A percentile compares a stretch with the other conserved stretches of the same genome.
Conservation (phyloP, 140 eudicot genomes). For the Stevia rebaudiana region DNA sequence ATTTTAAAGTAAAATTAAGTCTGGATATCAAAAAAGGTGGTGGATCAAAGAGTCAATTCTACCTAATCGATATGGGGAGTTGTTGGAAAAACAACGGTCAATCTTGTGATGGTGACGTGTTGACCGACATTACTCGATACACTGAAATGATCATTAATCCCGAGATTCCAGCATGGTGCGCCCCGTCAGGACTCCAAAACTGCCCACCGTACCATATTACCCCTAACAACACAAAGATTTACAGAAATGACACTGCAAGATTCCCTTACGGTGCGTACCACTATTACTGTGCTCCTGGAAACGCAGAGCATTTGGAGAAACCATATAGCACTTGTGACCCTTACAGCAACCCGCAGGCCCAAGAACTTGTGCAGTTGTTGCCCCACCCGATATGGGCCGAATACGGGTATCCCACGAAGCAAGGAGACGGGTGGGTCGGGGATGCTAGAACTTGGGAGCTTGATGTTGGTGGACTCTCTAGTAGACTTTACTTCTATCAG, state of each 20-base stretch:
- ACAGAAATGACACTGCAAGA: constrained; percentile 53
- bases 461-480: constrained; percentile 63
- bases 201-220: constrained; percentile 88
- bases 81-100: constrained; percentile 96
- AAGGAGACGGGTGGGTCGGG: constrained; percentile 77
- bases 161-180: constrained; percentile 67
- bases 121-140: constrained; percentile 77
- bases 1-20: constrained; percentile 63
- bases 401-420: constrained; percentile 71
- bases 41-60: constrained; percentile 89
- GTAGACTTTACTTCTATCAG: constrained; percentile 76
- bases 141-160: constrained; percentile 91
- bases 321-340: constrained; percentile 78
- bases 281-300: constrained; percentile 85
- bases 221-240: constrained; percentile 56
- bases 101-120: constrained; percentile 71
- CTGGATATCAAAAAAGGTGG: constrained; percentile 78
- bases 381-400: constrained; percentile 93
- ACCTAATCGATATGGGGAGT: constrained; percentile 90
- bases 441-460: constrained; percentile 75
- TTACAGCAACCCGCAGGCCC: constrained; percentile 89
- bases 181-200: constrained; percentile 42
- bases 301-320: constrained; percentile 56
- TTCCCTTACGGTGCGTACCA: constrained; percentile 88
- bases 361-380: constrained; percentile 67